phyloP scores from a whole-genome alignment of 73 alveolate genomes.

The Paramecium pentaurelia region DNA sequence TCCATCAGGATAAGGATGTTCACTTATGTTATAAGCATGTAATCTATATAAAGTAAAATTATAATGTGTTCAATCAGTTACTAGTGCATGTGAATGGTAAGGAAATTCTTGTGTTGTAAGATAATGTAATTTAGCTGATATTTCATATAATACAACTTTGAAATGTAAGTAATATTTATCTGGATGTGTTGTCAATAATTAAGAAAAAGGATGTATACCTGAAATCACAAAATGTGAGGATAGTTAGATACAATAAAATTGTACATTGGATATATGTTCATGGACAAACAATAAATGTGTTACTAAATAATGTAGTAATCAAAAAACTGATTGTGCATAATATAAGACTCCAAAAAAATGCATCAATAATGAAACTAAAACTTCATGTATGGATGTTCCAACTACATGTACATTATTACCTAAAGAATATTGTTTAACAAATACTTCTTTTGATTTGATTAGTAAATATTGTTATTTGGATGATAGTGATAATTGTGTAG shows the following conservation, averaged over 20 bases:
- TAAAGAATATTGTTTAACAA: background rate
- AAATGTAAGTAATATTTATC: background rate
- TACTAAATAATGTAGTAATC: background rate
- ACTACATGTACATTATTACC: background rate
- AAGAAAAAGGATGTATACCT: background rate
- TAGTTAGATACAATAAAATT: background rate
- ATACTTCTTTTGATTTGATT: background rate
- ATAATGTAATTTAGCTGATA: background rate
- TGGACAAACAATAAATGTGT: background rate
- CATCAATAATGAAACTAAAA: background rate
- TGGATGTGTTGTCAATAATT: background rate
- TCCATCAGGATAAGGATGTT: background rate
- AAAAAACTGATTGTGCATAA: background rate
- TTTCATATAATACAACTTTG: background rate
- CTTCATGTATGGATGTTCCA: background rate
- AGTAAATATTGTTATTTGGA: background rate
- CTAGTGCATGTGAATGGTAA: background rate
- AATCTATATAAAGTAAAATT: background rate
- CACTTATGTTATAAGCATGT: background rate
- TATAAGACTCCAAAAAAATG: background rate
- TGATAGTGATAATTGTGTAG: background rate
- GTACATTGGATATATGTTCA: background rate
- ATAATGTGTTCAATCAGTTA: background rate
- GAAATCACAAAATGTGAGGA: background rate
- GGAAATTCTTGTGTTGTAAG: background rate